Percentiles rank a stretch among this genome's conserved stretches.
Conservation (phyloP, 495 filamentous ascomycete genomes). For the Clohesyomyces aquaticus region DNA sequence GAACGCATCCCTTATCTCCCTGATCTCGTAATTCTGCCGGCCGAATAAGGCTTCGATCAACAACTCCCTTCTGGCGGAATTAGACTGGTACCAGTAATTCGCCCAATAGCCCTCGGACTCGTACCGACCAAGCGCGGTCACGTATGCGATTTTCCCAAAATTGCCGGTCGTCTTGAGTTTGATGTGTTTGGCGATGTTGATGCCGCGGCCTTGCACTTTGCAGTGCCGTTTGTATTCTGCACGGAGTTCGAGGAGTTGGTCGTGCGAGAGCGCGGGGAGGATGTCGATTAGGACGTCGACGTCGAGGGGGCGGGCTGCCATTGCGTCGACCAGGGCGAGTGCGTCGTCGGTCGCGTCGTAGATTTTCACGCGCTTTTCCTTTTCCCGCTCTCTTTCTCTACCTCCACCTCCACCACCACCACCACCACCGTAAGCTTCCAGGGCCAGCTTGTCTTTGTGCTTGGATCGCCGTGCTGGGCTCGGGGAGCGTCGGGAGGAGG, state of each 20-base stretch:
- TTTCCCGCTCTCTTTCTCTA: slow-evolving; percentile 25
- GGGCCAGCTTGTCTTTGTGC: slow-evolving; percentile 34
- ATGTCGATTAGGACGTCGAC: slow-evolving; percentile 76
- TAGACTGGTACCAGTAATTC: slow-evolving; percentile 94
- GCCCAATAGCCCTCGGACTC: slow-evolving; percentile 97
- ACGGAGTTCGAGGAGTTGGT: slow-evolving; percentile 81
- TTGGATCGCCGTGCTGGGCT: slow-evolving; percentile 26
- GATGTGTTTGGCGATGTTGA: slow-evolving; percentile 96
- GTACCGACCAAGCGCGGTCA: slow-evolving; percentile 86
- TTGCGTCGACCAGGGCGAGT: slow-evolving; percentile 69
- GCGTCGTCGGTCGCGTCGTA: slow-evolving; percentile 85
- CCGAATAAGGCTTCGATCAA: slow-evolving; percentile 94
- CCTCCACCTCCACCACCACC: slow-evolving; percentile 1
- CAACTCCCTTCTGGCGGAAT: slow-evolving; percentile 56
- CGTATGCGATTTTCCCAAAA: slow-evolving; percentile 88
- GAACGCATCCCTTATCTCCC: slow-evolving; percentile 91
- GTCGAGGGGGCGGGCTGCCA: slow-evolving; percentile 68
- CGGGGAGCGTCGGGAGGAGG: slow-evolving; percentile 26
- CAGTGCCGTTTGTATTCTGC: slow-evolving; percentile 88
- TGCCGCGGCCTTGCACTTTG: slow-evolving; percentile 66
- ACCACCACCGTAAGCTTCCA: slow-evolving; percentile 22
- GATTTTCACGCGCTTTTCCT: slow-evolving; percentile 60
- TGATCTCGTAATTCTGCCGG: slow-evolving; percentile 80
- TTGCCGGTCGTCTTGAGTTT: slow-evolving; percentile 74
- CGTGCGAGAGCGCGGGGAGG: slow-evolving; percentile 78